Evolutionary conservation across 2,329 filamentous ascomycete species (phyloP).

Genomic region (Shiraia sp.): DNA sequence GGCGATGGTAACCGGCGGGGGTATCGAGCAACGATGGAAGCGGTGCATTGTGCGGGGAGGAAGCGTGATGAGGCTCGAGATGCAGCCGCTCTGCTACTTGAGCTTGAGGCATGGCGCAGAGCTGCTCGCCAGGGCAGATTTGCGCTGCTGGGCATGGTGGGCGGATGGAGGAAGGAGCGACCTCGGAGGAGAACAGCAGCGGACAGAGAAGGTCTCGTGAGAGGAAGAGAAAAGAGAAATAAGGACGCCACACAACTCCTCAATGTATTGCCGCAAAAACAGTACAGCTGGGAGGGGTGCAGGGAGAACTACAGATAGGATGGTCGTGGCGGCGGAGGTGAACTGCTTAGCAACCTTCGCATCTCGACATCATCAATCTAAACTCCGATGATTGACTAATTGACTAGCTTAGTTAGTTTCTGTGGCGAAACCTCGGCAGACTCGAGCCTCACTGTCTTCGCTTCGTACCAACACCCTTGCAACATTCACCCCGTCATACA

Average conservation of each 20-base stretch:
- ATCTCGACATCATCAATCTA: constrained; percentile 31
- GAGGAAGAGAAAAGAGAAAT: constrained; percentile 2
- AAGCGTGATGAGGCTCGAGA: constrained; percentile 28
- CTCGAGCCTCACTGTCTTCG: too few species aligned
- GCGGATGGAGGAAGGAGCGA: constrained; percentile 9
- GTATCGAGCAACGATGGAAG: constrained; percentile 27
- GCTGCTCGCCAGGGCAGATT: constrained; percentile 68
- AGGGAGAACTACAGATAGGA: constrained; percentile 4
- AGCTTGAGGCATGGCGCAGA: constrained; percentile 55
- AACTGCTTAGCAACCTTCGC: constrained; percentile 25
- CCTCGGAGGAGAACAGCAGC: constrained; percentile 8
- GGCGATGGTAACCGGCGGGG: constrained; percentile 30
- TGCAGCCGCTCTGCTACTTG: constrained; percentile 39
- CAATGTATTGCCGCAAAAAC: constrained; percentile 2
- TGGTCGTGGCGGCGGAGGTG: constrained; percentile 17
- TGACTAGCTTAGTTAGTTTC: background rate
- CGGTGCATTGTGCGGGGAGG: constrained; percentile 37
- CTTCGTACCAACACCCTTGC: too few species aligned
- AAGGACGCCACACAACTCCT: constrained; percentile 12
- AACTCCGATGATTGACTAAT: constrained; percentile 22
- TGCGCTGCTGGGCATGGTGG: constrained; percentile 65
- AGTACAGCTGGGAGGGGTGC: constrained; percentile 13
- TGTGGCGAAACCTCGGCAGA: too few species aligned
- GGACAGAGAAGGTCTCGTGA: background rate
- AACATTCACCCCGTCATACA: too few species aligned